These are phyloP conservation scores for Verticillium nubilum DNA, from an alignment of 2,329 filamentous ascomycete genomes.

Conservation along the genomic window DNA sequence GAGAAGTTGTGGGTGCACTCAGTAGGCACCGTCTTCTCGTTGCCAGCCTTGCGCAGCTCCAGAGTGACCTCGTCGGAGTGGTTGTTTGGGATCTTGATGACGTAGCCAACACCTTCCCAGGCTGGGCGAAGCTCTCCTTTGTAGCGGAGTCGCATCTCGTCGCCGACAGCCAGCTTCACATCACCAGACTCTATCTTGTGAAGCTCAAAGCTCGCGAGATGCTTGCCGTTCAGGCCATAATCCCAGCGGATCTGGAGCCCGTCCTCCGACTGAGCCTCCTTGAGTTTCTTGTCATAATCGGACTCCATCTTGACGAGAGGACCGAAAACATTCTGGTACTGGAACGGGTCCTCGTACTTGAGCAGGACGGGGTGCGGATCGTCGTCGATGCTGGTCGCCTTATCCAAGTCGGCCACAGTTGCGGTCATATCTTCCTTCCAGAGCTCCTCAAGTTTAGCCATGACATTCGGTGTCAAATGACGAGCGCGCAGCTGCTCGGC, in stretches of 20 bases:
- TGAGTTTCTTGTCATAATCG: conserved; percentile 97
- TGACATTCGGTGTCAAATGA: conserved; percentile 89
- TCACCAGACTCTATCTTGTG: conserved; percentile 97
- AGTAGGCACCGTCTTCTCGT: conserved; percentile 92
- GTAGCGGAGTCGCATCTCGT: conserved; percentile 97
- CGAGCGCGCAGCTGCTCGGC: conserved; percentile 93
- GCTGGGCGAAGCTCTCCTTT: conserved; percentile 85
- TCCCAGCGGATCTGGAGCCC: conserved; percentile 94
- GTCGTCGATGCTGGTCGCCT: conserved; percentile 85
- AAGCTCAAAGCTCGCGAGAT: conserved; percentile 88
- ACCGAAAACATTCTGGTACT: conserved; percentile 98
- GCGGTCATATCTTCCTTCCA: conserved; percentile 94
- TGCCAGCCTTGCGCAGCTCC: conserved; percentile 87
- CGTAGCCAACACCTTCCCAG: conserved; percentile 98
- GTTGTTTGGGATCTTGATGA: conserved; percentile 99
- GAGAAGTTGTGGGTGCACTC: conserved; percentile 98
- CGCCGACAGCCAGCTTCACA: conserved; percentile 94
- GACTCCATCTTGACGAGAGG: conserved; percentile 98
- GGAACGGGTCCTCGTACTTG: conserved; percentile 94
- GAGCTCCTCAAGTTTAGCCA: conserved; percentile 93
- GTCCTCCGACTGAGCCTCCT: conserved; percentile 96
- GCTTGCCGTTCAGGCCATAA: conserved; percentile 93
- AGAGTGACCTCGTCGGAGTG: conserved; percentile 96
- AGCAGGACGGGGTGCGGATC: conserved; percentile 89
- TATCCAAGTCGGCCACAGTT: conserved; percentile 87